These are phyloP conservation scores for Plantago ovata DNA, from an alignment of 257 asterid species.

Conservation along the genomic window DNA sequence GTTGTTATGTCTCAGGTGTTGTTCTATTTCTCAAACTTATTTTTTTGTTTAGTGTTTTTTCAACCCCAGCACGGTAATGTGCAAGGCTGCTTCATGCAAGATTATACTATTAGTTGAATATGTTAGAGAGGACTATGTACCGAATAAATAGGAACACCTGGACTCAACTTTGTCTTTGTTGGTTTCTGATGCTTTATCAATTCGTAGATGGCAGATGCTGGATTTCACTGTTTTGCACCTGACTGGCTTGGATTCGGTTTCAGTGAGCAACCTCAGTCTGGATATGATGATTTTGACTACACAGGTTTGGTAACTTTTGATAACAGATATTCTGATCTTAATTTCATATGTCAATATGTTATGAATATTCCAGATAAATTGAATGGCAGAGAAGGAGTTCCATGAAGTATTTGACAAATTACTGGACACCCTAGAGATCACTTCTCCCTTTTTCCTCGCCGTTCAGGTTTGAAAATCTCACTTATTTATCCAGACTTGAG, in stretches of 20 bases:
- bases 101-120: neutral
- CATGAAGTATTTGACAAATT: constrained; percentile 86
- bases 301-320: constrained; percentile 47
- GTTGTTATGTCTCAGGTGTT: constrained; percentile 93
- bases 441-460: constrained; percentile 74
- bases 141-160: no score
- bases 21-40: constrained; percentile 8
- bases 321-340: constrained; percentile 5
- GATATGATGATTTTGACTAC: constrained; percentile 92
- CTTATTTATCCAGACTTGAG: neutral
- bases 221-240: constrained; percentile 93
- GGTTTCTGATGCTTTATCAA: constrained; percentile 19
- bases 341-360: neutral
- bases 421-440: constrained; percentile 59
- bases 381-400: constrained; percentile 78
- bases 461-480: constrained; percentile 70
- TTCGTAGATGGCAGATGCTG: constrained; percentile 74
- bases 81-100: neutral
- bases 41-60: constrained; percentile 8
- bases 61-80: neutral
- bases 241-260: constrained; percentile 99
- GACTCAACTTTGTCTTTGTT: neutral
- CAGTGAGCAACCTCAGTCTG: constrained; percentile 94
- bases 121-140: neutral
- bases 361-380: constrained; percentile 23